phyloP scores from a whole-genome alignment of 108 stramenopile genomes.

The Skeletonema grethae region DNA sequence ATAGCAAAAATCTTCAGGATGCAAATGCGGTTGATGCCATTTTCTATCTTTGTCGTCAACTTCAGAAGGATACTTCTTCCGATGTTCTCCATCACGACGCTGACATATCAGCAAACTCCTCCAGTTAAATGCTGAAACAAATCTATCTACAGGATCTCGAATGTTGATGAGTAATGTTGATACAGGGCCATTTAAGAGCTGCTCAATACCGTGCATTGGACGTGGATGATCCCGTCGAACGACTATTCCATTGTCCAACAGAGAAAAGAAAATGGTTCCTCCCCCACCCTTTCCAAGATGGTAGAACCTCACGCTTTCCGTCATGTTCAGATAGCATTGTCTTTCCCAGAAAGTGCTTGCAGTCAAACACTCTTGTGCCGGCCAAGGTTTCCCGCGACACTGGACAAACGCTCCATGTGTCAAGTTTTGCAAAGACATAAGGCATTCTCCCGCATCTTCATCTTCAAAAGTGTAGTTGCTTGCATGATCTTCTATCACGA shows the following conservation, averaged over 20 bases:
- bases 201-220: background rate
- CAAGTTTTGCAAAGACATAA: background rate
- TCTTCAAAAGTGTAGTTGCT: background rate
- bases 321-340: slow-evolving; percentile 1
- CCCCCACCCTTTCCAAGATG: slow-evolving; percentile 23
- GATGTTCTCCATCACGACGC: slow-evolving; percentile 1
- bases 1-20: background rate
- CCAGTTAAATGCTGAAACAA: slow-evolving; percentile 23
- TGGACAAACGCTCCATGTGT: background rate
- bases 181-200: background rate
- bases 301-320: slow-evolving; percentile 4
- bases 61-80: slow-evolving; percentile 13
- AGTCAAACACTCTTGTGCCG: background rate
- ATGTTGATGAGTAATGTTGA: slow-evolving; percentile 17
- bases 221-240: slow-evolving; percentile 7
- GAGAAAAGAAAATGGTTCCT: slow-evolving; percentile 2
- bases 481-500: background rate
- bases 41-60: background rate
- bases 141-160: slow-evolving; percentile 28
- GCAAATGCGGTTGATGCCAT: slow-evolving; percentile 5
- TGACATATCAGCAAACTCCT: slow-evolving; percentile 8
- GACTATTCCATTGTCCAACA: background rate
- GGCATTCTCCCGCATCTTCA: background rate
- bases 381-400: background rate
- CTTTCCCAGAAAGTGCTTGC: background rate